phyloP scores from a whole-genome alignment of 768 basidiomycete species.

The Pulveroboletus sp. region DNA sequence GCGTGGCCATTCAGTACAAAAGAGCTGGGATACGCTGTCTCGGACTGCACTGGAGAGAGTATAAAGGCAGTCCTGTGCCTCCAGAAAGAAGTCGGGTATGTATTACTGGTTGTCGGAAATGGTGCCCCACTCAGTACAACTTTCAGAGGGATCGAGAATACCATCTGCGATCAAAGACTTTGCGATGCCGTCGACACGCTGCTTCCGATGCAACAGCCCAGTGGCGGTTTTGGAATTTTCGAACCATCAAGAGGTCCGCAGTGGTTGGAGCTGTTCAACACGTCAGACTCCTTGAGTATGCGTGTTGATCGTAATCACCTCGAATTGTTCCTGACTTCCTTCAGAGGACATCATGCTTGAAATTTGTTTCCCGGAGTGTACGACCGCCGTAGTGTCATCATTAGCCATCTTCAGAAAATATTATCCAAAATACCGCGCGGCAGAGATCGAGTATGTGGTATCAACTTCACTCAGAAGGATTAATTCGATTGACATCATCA shows the following conservation, averaged over 20 bases:
- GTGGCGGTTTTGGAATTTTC: slow-evolving; percentile 92
- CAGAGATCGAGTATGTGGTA: slow-evolving; percentile 74
- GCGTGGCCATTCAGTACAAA: slow-evolving; percentile 87
- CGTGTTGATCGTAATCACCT: slow-evolving; percentile 13
- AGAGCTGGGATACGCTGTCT: slow-evolving; percentile 92
- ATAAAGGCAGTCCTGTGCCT: slow-evolving; percentile 87
- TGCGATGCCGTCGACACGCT: slow-evolving; percentile 85
- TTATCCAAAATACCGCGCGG: slow-evolving; percentile 71
- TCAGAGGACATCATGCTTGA: slow-evolving; percentile 96
- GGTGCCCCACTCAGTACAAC: slow-evolving; percentile 7
- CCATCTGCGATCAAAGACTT: slow-evolving; percentile 71
- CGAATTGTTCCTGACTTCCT: background rate
- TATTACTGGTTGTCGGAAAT: background rate
- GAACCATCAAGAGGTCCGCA: slow-evolving; percentile 80
- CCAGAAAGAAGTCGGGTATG: slow-evolving; percentile 74
- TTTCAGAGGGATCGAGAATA: slow-evolving; percentile 66
- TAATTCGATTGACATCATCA: slow-evolving; percentile 27
- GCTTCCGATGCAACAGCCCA: slow-evolving; percentile 78
- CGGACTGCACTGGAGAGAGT: slow-evolving; percentile 94
- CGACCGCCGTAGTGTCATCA: slow-evolving; percentile 90
- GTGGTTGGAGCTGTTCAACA: slow-evolving; percentile 84
- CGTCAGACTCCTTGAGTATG: slow-evolving; percentile 92
- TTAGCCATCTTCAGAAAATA: slow-evolving; percentile 80
- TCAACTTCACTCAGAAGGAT: background rate
- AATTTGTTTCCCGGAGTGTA: slow-evolving; percentile 94